phyloP scores from a whole-genome alignment of 495 filamentous ascomycete species.

The Podospora pseudopauciseta region DNA sequence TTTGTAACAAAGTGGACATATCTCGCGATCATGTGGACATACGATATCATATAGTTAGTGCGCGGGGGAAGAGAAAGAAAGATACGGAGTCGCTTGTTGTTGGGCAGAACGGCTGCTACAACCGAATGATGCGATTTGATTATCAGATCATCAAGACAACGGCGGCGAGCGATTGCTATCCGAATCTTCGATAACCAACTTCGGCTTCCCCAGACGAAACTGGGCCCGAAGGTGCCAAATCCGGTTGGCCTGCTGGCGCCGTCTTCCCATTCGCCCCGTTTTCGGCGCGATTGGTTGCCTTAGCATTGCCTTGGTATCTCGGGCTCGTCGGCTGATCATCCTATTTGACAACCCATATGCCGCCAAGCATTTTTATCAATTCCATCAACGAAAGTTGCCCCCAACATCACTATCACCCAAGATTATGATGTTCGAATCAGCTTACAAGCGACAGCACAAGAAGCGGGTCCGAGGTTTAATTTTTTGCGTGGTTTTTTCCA shows the following conservation, averaged over 20 bases:
- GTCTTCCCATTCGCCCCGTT: neutral
- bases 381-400: slow-evolving; percentile 12
- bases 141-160: slow-evolving; percentile 18
- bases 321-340: neutral
- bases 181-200: neutral
- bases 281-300: neutral
- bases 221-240: neutral
- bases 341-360: slow-evolving; percentile 14
- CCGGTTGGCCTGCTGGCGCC: neutral
- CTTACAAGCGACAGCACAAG: neutral
- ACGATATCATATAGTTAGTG: neutral
- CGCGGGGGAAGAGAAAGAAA: neutral
- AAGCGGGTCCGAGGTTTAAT: neutral
- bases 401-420: neutral
- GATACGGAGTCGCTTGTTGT: slow-evolving; percentile 1
- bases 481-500: neutral
- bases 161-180: neutral
- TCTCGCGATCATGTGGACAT: slow-evolving; percentile 1
- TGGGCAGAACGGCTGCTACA: neutral
- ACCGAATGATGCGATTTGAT: neutral
- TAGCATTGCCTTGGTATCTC: neutral
- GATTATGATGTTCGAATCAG: neutral
- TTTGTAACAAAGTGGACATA: neutral
- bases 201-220: slow-evolving; percentile 1
- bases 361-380: slow-evolving; percentile 30